These are phyloP conservation scores for Rhodotorula taiwanensis DNA, from an alignment of 768 basidiomycete species.

Conservation along the genomic window DNA sequence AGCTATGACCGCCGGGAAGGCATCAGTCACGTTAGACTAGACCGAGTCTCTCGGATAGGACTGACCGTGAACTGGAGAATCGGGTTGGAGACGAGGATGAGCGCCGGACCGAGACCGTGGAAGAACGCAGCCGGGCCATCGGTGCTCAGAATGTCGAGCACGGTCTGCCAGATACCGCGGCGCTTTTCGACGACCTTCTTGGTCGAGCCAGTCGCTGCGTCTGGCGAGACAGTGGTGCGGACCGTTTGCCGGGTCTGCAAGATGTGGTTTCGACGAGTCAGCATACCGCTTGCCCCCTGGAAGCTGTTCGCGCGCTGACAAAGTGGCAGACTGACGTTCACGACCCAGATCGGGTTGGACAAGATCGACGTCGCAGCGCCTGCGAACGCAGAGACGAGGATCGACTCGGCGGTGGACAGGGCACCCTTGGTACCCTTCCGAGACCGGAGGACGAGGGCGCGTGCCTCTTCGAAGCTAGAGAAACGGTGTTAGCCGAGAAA, in stretches of 20 bases:
- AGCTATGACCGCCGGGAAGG: slow-evolving; percentile 66
- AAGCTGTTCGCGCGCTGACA: slow-evolving; percentile 2
- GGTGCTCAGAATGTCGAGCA: slow-evolving; percentile 61
- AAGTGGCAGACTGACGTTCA: slow-evolving; percentile 54
- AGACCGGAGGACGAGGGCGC: slow-evolving; percentile 42
- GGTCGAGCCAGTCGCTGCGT: neutral
- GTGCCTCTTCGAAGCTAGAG: slow-evolving; percentile 43
- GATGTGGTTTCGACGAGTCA: neutral
- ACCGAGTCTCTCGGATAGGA: neutral
- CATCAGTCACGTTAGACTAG: slow-evolving; percentile 49
- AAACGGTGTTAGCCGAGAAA: no score
- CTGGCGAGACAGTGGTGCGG: slow-evolving; percentile 36
- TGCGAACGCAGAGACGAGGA: slow-evolving; percentile 64
- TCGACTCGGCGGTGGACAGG: slow-evolving; percentile 77
- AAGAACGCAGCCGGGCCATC: slow-evolving; percentile 78
- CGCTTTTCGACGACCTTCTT: slow-evolving; percentile 48
- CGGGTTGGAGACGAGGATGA: slow-evolving; percentile 88
- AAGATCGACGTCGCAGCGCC: slow-evolving; percentile 82
- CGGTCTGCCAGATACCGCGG: slow-evolving; percentile 60
- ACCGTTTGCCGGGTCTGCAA: slow-evolving; percentile 33
- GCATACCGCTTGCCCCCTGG: slow-evolving; percentile 15
- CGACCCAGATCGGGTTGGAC: slow-evolving; percentile 94
- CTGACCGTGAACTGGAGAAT: slow-evolving; percentile 55
- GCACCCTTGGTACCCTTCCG: slow-evolving; percentile 44
- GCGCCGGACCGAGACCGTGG: slow-evolving; percentile 88